Evolutionary conservation across 2,329 filamentous ascomycete species (phyloP).

Genomic region (Geosmithia morbida): DNA sequence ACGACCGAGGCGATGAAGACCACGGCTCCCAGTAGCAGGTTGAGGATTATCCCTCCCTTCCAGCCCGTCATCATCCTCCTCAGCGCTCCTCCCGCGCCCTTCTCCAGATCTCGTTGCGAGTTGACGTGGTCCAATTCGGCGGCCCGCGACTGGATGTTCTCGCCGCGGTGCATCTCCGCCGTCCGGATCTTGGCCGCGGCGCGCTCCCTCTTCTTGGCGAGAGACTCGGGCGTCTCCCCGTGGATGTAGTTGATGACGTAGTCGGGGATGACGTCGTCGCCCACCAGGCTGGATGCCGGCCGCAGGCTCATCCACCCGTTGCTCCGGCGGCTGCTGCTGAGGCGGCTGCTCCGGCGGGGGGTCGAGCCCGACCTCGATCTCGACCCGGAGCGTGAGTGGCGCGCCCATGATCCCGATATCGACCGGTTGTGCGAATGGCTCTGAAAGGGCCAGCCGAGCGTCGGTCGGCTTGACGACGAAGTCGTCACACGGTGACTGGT

Average conservation of each 20-base stretch:
- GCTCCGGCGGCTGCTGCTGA: not conserved
- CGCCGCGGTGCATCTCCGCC: constrained; percentile 9
- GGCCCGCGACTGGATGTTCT: not conserved
- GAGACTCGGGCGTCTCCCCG: constrained; percentile 37
- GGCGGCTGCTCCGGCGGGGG: not conserved
- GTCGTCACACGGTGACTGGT: constrained; percentile 2
- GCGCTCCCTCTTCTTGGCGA: constrained; percentile 28
- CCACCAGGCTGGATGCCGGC: constrained; percentile 16
- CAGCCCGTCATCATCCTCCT: constrained; percentile 23
- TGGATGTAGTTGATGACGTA: constrained; percentile 41
- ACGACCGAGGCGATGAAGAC: constrained; percentile 21
- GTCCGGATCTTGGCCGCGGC: constrained; percentile 8
- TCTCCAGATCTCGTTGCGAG: constrained; percentile 1
- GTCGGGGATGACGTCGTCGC: constrained; percentile 34
- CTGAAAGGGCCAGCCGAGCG: constrained; percentile 2
- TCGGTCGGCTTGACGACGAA: constrained; percentile 1
- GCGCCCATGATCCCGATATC: constrained; percentile 1
- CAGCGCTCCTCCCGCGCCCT: not conserved
- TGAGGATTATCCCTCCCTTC: constrained; percentile 30
- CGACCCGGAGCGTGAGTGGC: not conserved
- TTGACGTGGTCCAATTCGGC: not conserved
- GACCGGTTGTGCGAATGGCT: not conserved
- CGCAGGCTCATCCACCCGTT: constrained; percentile 11
- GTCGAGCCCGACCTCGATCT: not conserved
- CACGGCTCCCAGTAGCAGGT: constrained; percentile 23